These are phyloP conservation scores for Gynochthodes officinalis DNA, from an alignment of 257 asterid genomes.

Conservation along the genomic window DNA sequence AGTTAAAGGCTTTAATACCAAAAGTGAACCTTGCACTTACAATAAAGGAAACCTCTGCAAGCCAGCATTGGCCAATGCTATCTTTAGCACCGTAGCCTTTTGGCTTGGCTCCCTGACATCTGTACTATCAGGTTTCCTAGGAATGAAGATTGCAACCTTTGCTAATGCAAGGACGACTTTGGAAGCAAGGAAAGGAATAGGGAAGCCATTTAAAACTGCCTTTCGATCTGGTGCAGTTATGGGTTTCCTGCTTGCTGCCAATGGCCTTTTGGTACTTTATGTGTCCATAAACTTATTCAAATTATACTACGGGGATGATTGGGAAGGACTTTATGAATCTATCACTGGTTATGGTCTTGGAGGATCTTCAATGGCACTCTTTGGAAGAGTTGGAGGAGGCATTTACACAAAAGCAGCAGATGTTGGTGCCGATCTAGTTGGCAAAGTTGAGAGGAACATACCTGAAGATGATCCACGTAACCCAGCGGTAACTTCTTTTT, in stretches of 20 bases:
- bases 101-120: conserved; percentile 48
- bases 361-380: conserved; percentile 56
- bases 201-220: conserved; percentile 42
- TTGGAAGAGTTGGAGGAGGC: conserved; percentile 56
- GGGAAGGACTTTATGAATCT: conserved; percentile 54
- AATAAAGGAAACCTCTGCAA: conserved; percentile 37
- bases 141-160: conserved; percentile 55
- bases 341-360: conserved; percentile 58
- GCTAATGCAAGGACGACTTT: conserved; percentile 49
- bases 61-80: conserved; percentile 50
- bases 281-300: conserved; percentile 42
- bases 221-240: conserved; percentile 51
- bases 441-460: conserved; percentile 57
- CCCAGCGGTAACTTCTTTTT: conserved; percentile 37
- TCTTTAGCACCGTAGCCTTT: conserved; percentile 42
- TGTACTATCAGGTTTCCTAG: conserved; percentile 49
- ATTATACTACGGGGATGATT: conserved; percentile 45
- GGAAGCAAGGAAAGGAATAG: conserved; percentile 49
- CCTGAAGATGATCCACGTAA: conserved; percentile 50
- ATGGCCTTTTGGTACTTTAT: conserved; percentile 43
- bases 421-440: conserved; percentile 57
- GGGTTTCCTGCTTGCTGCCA: conserved; percentile 58
- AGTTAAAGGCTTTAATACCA: conserved; percentile 46
- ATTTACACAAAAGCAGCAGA: conserved; percentile 55
- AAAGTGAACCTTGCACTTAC: conserved; percentile 44